phyloP scores from a whole-genome alignment of 768 basidiomycete genomes.

The Cyclocybe aegerita region DNA sequence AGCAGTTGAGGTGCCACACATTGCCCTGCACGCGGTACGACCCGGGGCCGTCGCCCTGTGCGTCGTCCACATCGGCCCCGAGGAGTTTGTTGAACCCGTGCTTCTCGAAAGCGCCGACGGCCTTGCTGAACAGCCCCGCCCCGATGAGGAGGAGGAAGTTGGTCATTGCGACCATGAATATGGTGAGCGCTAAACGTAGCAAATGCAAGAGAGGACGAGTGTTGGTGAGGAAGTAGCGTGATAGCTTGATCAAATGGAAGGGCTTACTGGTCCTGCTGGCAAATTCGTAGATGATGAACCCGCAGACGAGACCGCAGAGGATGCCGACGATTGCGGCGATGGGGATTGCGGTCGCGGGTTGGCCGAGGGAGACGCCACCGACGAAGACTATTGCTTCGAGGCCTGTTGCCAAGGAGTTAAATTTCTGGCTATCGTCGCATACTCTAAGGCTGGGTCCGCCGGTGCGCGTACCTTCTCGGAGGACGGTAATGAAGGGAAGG shows the following conservation, averaged over 20 bases:
- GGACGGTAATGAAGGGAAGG: conserved; percentile 87
- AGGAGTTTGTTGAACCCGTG: conserved; percentile 68
- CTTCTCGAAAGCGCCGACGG: conserved; percentile 69
- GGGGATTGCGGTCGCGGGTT: conserved; percentile 82
- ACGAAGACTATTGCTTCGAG: conserved; percentile 94
- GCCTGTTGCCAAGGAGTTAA: conserved; percentile 33
- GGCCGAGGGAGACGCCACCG: conserved; percentile 86
- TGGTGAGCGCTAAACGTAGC: conserved; percentile 53
- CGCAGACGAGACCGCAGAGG: conserved; percentile 70
- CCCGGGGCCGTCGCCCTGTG: conserved; percentile 76
- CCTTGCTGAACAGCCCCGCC: conserved; percentile 86
- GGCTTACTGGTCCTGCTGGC: conserved; percentile 68
- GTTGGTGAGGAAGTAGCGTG: neutral
- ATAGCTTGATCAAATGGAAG: neutral
- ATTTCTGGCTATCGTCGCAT: too few relatives aligned
- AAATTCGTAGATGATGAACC: conserved; percentile 78
- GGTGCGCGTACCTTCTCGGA: conserved; percentile 71
- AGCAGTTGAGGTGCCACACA: conserved; percentile 88
- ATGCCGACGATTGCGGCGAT: conserved; percentile 88
- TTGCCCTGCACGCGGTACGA: conserved; percentile 78
- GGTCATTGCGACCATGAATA: conserved; percentile 92
- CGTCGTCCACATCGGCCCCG: conserved; percentile 71
- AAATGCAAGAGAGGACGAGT: neutral
- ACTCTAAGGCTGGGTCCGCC: too few relatives aligned
- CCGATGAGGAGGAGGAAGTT: conserved; percentile 92